Conservation (phyloP, 192 early-diverging fungal species). For the Entrophospora sp. region DNA sequence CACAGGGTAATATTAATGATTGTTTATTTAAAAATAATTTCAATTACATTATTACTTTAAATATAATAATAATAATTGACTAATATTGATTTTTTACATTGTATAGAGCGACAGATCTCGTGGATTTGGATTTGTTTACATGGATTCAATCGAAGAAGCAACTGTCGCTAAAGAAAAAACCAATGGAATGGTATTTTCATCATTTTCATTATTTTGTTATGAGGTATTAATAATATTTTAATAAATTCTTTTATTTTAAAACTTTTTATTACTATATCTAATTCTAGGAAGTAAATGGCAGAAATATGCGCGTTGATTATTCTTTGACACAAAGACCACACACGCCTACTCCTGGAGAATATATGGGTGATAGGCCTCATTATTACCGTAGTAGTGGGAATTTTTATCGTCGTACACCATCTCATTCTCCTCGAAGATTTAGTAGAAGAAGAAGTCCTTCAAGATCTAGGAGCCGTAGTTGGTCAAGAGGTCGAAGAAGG, state of each 20-base stretch:
- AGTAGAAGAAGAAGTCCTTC: slow-evolving; percentile 19
- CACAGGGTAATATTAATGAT: too few relatives aligned
- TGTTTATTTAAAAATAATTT: too few relatives aligned
- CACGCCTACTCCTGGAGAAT: slow-evolving; percentile 63
- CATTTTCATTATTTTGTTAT: too few relatives aligned
- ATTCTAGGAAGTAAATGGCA: slow-evolving; percentile 45
- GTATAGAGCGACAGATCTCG: slow-evolving; percentile 49
- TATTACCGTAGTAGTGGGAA: slow-evolving; percentile 20
- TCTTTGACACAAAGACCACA: slow-evolving; percentile 54
- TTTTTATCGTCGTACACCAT: slow-evolving; percentile 28
- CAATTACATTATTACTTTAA: too few relatives aligned
- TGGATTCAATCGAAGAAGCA: slow-evolving; percentile 39
- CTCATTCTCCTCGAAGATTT: slow-evolving; percentile 26
- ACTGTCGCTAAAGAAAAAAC: slow-evolving; percentile 45
- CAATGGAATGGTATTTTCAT: slow-evolving; percentile 49
- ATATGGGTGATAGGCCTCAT: slow-evolving; percentile 48
- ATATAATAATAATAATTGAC: too few relatives aligned
- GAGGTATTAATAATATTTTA: background rate
- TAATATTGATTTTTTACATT: background rate
- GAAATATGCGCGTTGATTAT: slow-evolving; percentile 51
- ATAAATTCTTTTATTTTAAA: background rate
- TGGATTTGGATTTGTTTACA: slow-evolving; percentile 64
- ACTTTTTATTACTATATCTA: background rate
- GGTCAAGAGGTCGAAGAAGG: slow-evolving; percentile 12
- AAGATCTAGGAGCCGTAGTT: slow-evolving; percentile 14